phyloP scores from a whole-genome alignment of 441 rosid genomes.

The Biscutella laevigata region DNA sequence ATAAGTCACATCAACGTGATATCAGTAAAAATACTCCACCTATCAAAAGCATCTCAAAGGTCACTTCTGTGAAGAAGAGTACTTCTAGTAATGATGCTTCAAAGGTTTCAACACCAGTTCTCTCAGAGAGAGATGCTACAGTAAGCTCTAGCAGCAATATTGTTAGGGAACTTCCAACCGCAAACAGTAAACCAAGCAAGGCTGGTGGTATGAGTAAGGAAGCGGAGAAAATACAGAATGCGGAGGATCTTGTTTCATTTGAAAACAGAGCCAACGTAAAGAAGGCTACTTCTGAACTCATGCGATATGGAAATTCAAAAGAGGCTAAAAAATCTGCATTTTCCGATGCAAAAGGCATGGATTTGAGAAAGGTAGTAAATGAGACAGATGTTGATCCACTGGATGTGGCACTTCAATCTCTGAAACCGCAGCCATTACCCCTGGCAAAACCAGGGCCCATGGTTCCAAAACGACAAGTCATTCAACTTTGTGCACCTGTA shows the following conservation, averaged over 20 bases:
- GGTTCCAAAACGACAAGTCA: slow-evolving; percentile 79
- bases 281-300: slow-evolving; percentile 29
- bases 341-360: slow-evolving; percentile 33
- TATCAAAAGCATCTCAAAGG: slow-evolving; percentile 29
- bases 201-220: slow-evolving; percentile 37
- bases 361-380: slow-evolving; percentile 46
- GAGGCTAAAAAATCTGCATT: slow-evolving; percentile 27
- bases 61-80: slow-evolving; percentile 29
- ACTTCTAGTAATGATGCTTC: slow-evolving; percentile 29
- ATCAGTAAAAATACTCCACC: slow-evolving; percentile 27
- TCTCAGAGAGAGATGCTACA: slow-evolving; percentile 27
- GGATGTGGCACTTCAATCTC: slow-evolving; percentile 45
- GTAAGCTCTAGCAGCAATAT: slow-evolving; percentile 17
- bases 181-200: slow-evolving; percentile 37
- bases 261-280: slow-evolving; percentile 29
- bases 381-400: slow-evolving; percentile 42
- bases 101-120: slow-evolving; percentile 29
- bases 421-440: slow-evolving; percentile 33
- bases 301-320: slow-evolving; percentile 26
- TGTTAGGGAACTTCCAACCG: slow-evolving; percentile 26
- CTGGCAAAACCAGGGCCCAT: slow-evolving; percentile 41
- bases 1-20: slow-evolving; percentile 30
- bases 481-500: slow-evolving; percentile 74
- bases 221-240: slow-evolving; percentile 29
- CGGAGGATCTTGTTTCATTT: slow-evolving; percentile 25